These are phyloP conservation scores for Colletotrichum eleusines DNA, from an alignment of 2,329 filamentous ascomycete species.

Conservation along the genomic window DNA sequence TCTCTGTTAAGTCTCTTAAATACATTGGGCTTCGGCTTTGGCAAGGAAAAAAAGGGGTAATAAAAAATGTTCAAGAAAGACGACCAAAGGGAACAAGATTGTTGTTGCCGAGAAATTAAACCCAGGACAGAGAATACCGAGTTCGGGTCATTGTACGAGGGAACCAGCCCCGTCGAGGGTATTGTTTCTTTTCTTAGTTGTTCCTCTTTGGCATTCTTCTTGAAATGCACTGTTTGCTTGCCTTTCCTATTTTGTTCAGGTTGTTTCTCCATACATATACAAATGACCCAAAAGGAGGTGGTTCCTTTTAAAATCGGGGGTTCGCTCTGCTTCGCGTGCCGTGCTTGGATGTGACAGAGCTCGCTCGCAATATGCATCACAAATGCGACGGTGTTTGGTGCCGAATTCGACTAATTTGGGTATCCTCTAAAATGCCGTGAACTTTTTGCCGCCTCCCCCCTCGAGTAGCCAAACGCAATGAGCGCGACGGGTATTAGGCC, in stretches of 20 bases:
- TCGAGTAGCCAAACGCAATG: slow-evolving; percentile 24
- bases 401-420: slow-evolving; percentile 31
- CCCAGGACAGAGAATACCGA: slow-evolving; percentile 23
- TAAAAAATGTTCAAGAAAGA: slow-evolving; percentile 15
- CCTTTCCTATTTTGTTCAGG: slow-evolving; percentile 25
- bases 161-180: slow-evolving; percentile 40
- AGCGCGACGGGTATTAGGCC: slow-evolving; percentile 31
- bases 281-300: slow-evolving; percentile 8
- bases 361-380: slow-evolving; percentile 30
- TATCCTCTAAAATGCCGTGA: slow-evolving; percentile 41
- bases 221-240: slow-evolving; percentile 25
- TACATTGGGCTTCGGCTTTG: slow-evolving; percentile 18
- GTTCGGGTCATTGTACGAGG: slow-evolving; percentile 30
- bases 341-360: slow-evolving; percentile 12
- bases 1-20: slow-evolving; percentile 5
- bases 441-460: slow-evolving; percentile 23
- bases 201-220: slow-evolving; percentile 15
- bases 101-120: not conserved
- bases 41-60: not conserved
- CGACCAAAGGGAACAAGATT: not conserved
- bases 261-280: slow-evolving; percentile 33
- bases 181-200: slow-evolving; percentile 7
- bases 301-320: not conserved
- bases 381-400: not conserved
- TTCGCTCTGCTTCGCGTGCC: slow-evolving; percentile 3